Percentiles rank a stretch among this genome's conserved stretches.
phyloP scores from a whole-genome alignment of 768 basidiomycete genomes.

The Astraeus odoratus region DNA sequence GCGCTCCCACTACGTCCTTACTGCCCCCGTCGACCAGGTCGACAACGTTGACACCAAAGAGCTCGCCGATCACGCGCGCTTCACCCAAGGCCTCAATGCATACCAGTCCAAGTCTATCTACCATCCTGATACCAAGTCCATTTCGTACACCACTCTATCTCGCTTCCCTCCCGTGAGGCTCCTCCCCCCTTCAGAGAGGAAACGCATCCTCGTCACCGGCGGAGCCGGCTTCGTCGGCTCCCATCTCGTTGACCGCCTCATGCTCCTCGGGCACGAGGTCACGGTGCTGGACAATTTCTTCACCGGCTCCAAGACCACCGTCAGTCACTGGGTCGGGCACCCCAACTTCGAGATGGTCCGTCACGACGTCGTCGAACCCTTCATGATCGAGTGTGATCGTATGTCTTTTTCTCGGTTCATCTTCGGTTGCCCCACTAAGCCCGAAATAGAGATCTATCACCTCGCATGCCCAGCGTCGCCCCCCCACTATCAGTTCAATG shows the following conservation, averaged over 20 bases:
- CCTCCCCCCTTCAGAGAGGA: constrained; percentile 67
- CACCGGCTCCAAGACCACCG: constrained; percentile 95
- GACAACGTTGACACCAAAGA: constrained; percentile 36
- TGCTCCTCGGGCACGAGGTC: constrained; percentile 97
- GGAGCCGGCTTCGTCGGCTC: constrained; percentile 99
- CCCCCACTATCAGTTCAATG: constrained; percentile 96
- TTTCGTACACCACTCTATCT: constrained; percentile 88
- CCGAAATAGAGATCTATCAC: constrained; percentile 85
- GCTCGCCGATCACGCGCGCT: constrained; percentile 42
- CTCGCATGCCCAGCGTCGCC: constrained; percentile 97
- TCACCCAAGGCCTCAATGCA: constrained; percentile 39
- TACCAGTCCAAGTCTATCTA: constrained; percentile 86
- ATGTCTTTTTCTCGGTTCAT: constrained; percentile 20
- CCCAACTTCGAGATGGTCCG: constrained; percentile 98
- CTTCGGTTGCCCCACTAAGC: constrained; percentile 1
- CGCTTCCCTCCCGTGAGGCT: constrained; percentile 92
- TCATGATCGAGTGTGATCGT: constrained; percentile 99
- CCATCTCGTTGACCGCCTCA: constrained; percentile 94
- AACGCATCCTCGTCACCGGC: constrained; percentile 91
- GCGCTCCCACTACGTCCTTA: constrained; percentile 65
- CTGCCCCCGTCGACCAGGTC: constrained; percentile 30
- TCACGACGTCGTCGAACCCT: constrained; percentile 95
- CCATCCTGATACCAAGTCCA: constrained; percentile 69
- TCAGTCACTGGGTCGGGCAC: constrained; percentile 93
- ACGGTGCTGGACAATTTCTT: constrained; percentile 99